These are phyloP conservation scores for Alternaria triticimaculans DNA, from an alignment of 2,329 filamentous ascomycete genomes.

Conservation along the genomic window DNA sequence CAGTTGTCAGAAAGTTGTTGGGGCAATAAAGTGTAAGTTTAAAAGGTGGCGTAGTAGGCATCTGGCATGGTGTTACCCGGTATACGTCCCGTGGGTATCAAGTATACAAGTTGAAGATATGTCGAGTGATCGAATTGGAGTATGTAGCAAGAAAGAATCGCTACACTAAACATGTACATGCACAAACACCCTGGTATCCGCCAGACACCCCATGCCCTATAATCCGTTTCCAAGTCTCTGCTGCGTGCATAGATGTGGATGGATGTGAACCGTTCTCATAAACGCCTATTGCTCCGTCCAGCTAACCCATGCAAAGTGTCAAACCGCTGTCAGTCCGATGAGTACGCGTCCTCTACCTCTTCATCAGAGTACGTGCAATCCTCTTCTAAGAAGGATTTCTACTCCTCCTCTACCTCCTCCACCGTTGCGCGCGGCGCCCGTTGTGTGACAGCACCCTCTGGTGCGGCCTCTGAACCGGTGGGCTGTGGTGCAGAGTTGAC, in stretches of 20 bases:
- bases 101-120: background rate
- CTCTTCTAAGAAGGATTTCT: background rate
- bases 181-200: background rate
- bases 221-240: background rate
- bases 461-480: constrained; percentile 35
- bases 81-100: background rate
- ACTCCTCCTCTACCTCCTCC: constrained; percentile 48
- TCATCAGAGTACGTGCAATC: background rate
- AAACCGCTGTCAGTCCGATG: background rate
- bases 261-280: background rate
- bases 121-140: background rate
- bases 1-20: background rate
- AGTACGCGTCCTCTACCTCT: background rate
- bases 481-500: constrained; percentile 36
- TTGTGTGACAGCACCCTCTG: constrained; percentile 32
- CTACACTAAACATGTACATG: background rate
- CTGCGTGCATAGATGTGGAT: background rate
- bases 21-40: background rate
- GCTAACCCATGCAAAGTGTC: constrained; percentile 12
- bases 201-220: background rate
- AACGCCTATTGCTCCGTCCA: constrained; percentile 7
- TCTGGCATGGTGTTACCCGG: background rate
- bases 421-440: constrained; percentile 44
- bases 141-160: background rate
- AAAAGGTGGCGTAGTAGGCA: background rate